These are phyloP conservation scores for Hymenoscyphus albidus DNA, from an alignment of 2,329 filamentous ascomycete genomes.

Conservation along the genomic window DNA sequence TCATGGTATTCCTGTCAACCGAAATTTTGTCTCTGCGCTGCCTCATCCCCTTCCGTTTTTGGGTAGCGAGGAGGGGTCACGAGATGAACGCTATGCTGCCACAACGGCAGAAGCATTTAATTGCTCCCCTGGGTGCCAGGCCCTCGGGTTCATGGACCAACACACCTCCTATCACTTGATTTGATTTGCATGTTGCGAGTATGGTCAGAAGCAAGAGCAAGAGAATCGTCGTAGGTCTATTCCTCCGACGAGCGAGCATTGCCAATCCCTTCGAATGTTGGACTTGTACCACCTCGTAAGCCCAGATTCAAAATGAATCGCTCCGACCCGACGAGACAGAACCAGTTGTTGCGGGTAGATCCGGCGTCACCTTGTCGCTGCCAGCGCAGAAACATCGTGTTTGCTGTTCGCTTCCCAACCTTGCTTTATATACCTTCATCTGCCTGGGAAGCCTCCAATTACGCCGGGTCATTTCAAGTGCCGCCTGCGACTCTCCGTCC, in stretches of 20 bases:
- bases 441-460: neutral
- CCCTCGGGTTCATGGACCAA: constrained; percentile 3
- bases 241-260: constrained; percentile 3
- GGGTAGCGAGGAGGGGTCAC: neutral
- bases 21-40: constrained; percentile 1
- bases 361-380: constrained; percentile 23
- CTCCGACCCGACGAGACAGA: constrained; percentile 9
- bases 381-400: constrained; percentile 16
- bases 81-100: neutral
- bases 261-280: constrained; percentile 8
- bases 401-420: constrained; percentile 8
- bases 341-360: constrained; percentile 23
- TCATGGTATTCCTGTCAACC: neutral
- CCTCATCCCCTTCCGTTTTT: neutral
- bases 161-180: neutral
- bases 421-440: constrained; percentile 2
- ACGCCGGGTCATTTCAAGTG: constrained; percentile 4
- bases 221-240: neutral
- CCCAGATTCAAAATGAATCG: constrained; percentile 23
- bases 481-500: constrained; percentile 19
- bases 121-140: constrained; percentile 9
- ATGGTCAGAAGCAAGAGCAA: neutral
- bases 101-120: constrained; percentile 3
- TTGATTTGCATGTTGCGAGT: neutral
- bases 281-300: constrained; percentile 22